Evolutionary conservation across 2,329 filamentous ascomycete species (phyloP).

Genomic region (Trichoderma simmonsii): DNA sequence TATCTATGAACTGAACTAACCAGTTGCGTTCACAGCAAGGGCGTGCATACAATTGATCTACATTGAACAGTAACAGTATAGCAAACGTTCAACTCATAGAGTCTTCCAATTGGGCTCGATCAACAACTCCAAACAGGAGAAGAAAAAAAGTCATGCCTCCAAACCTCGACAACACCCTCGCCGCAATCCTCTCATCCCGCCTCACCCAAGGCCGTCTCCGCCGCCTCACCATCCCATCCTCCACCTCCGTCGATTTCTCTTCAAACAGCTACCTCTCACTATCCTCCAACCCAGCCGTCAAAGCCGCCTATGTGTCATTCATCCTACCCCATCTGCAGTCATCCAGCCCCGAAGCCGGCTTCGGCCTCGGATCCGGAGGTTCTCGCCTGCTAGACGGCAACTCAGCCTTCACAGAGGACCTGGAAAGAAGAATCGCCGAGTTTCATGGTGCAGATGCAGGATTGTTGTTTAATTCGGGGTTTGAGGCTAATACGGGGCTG

Average conservation of each 20-base stretch:
- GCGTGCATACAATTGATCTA: neutral
- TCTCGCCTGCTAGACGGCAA: constrained; percentile 55
- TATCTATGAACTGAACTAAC: neutral
- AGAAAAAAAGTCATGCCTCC: neutral
- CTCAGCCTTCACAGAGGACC: constrained; percentile 38
- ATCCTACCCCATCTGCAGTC: constrained; percentile 42
- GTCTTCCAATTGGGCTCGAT: neutral
- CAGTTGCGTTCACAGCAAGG: neutral
- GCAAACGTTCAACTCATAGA: neutral
- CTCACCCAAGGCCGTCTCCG: constrained; percentile 39
- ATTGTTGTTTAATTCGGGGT: constrained; percentile 58
- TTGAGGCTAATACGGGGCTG: constrained; percentile 63
- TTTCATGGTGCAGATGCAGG: constrained; percentile 47
- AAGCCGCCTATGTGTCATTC: constrained; percentile 60
- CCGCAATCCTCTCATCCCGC: constrained; percentile 29
- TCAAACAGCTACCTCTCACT: constrained; percentile 81
- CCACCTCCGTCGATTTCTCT: constrained; percentile 70
- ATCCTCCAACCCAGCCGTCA: constrained; percentile 47
- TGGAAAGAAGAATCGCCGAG: constrained; percentile 46
- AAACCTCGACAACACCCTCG: constrained; percentile 30
- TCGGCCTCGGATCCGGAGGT: constrained; percentile 47
- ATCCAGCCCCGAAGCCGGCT: constrained; percentile 13
- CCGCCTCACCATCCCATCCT: constrained; percentile 55
- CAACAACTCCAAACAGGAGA: neutral
- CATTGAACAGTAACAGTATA: neutral